These are phyloP conservation scores for Mariannaea sp. DNA, from an alignment of 2,329 filamentous ascomycete species.

Conservation along the genomic window DNA sequence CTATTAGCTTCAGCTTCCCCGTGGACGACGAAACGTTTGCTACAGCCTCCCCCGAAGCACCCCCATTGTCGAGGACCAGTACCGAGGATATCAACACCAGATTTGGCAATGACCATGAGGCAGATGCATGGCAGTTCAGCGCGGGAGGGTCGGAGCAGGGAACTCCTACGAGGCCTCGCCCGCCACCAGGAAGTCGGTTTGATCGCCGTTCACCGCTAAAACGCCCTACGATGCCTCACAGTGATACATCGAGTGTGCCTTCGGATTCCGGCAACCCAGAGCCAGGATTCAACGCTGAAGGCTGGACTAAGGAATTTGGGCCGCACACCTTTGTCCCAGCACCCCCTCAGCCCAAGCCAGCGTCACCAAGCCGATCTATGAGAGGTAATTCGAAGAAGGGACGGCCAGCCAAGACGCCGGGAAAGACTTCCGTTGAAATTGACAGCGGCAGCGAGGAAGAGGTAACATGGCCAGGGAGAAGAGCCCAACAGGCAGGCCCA, in stretches of 20 bases:
- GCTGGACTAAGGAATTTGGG: constrained; percentile 60
- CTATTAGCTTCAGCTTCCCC: constrained; percentile 57
- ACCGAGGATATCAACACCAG: constrained; percentile 66
- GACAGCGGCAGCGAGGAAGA: constrained; percentile 54
- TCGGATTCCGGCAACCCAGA: constrained; percentile 35
- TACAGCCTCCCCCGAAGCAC: constrained; percentile 42
- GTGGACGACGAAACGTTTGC: constrained; percentile 50
- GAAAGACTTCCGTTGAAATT: constrained; percentile 53
- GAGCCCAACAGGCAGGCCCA: constrained; percentile 37
- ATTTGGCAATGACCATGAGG: constrained; percentile 57
- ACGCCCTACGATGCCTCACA: constrained; percentile 31
- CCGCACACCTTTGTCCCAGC: constrained; percentile 59
- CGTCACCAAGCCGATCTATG: constrained; percentile 51
- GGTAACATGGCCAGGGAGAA: constrained; percentile 43
- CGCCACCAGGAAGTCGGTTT: constrained; percentile 48
- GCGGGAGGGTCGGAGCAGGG: constrained; percentile 49
- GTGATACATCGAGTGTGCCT: constrained; percentile 30
- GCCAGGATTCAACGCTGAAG: constrained; percentile 54
- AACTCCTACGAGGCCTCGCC: constrained; percentile 38
- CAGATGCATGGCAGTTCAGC: constrained; percentile 55
- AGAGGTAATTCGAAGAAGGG: constrained; percentile 61
- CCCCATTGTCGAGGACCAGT: constrained; percentile 55
- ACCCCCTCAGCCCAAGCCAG: constrained; percentile 44
- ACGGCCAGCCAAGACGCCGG: constrained; percentile 59
- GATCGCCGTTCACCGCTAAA: constrained; percentile 48